Evolutionary conservation across 768 basidiomycete genomes (phyloP), one percentile per base, ranked within the genome.

Genomic region (Suillus lakei): DNA sequence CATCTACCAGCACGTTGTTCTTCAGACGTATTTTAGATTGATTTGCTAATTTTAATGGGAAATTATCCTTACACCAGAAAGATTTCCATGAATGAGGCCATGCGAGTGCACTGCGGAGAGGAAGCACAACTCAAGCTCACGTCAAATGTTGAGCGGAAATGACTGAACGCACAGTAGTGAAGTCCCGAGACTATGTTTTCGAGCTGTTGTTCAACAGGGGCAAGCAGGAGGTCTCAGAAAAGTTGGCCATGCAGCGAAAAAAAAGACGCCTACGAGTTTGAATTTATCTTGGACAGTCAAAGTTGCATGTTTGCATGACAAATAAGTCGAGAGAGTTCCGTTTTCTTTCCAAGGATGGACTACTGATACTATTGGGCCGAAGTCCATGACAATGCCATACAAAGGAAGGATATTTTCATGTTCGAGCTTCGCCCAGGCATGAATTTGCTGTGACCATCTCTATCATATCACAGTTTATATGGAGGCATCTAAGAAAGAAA

Each of bases 381-480:
- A 73, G 54, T 70, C 71, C 32, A 63, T 68, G n/a, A 66, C 43
- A 9, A 67, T 50, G 28, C 73, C 71, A 30, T 53, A 67, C 26
- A 73, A 62, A 5, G 69, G 69, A 9, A 74, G 48, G 21, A 74
- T 64, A 59, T 74, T 73, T n/a, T 64, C 61, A 51, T 74, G 71
- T 21, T 58, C 26, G 16, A 73, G 65, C 39, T 59, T 39, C 48
- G 61, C 62, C 72, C 72, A 73, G 10, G 71, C 72, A 39, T 64
- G 63, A 15, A 73, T 58, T 63, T 72, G 72, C 18, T 70, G 70
- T 12, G 63, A 61, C 32, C 72, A 59, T 44, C 69, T 51, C 71
- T 72, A 28, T 41, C 26, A 16, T 41, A 59, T 39, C 23, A 28
- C 7, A 26, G 38, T 59, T 59, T 59, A 41, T 41, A 59, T 59